Evolutionary conservation across 257 asterid species (phyloP).

Genomic region (Misopates orontium): DNA sequence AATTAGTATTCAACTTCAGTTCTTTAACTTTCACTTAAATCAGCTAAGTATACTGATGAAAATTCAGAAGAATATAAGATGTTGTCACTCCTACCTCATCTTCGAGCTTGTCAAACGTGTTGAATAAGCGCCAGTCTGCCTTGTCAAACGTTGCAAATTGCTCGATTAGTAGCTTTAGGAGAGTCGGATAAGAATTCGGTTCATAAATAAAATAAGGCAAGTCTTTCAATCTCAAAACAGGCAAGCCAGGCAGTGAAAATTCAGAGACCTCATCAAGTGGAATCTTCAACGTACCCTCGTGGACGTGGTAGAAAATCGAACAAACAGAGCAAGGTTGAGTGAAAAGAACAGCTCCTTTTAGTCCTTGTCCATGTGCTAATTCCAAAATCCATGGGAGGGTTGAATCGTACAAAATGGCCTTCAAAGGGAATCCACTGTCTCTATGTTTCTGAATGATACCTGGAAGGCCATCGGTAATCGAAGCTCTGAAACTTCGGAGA

Average conservation of each 20-base stretch:
- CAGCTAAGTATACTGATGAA: not conserved
- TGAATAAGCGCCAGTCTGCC: slow-evolving; percentile 70
- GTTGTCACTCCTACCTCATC: slow-evolving; percentile 31
- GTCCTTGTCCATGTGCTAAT: slow-evolving; percentile 37
- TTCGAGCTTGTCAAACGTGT: slow-evolving; percentile 62
- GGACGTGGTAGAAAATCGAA: slow-evolving; percentile 36
- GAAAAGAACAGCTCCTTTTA: slow-evolving; percentile 41
- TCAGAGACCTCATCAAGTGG: slow-evolving; percentile 20
- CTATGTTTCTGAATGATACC: slow-evolving; percentile 24
- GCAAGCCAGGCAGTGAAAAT: slow-evolving; percentile 42
- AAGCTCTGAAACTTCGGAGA: slow-evolving; percentile 15
- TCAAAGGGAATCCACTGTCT: not conserved
- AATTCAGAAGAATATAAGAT: not conserved
- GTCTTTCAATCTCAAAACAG: slow-evolving; percentile 28
- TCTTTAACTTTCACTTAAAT: no score
- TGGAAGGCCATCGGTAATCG: slow-evolving; percentile 30
- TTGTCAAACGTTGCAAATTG: slow-evolving; percentile 33
- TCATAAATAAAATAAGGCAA: slow-evolving; percentile 42
- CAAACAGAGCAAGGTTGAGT: slow-evolving; percentile 41
- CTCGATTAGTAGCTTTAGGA: slow-evolving; percentile 22
- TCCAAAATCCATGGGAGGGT: slow-evolving; percentile 39
- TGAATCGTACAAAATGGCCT: slow-evolving; percentile 36
- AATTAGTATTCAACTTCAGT: no score
- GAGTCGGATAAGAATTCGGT: slow-evolving; percentile 22
- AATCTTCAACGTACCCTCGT: slow-evolving; percentile 31